Conservation (phyloP, 768 basidiomycete genomes). For the Rubroboletus satanas region DNA sequence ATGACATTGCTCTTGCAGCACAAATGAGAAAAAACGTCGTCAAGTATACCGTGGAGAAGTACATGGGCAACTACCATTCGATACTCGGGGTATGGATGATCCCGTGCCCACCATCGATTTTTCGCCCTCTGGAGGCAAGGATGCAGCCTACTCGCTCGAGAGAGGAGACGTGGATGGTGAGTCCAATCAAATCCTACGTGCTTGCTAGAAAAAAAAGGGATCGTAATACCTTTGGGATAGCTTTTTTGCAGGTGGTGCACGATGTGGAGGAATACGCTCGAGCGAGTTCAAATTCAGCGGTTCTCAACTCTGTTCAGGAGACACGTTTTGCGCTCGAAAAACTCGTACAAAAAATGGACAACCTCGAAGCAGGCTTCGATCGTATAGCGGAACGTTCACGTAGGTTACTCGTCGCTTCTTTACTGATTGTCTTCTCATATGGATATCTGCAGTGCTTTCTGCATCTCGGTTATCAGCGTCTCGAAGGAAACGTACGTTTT, state of each 20-base stretch:
- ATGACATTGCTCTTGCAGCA: slow-evolving; percentile 36
- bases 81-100: slow-evolving; percentile 76
- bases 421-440: background rate
- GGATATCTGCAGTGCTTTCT: slow-evolving; percentile 57
- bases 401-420: slow-evolving; percentile 34
- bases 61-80: slow-evolving; percentile 84
- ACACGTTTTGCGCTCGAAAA: slow-evolving; percentile 62
- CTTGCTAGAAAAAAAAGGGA: background rate
- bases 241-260: slow-evolving; percentile 55
- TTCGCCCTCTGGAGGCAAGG: slow-evolving; percentile 60
- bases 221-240: slow-evolving; percentile 35
- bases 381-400: slow-evolving; percentile 80
- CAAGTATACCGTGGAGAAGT: slow-evolving; percentile 83
- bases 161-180: slow-evolving; percentile 69
- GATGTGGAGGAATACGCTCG: slow-evolving; percentile 60
- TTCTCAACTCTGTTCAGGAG: slow-evolving; percentile 56
- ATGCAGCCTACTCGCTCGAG: slow-evolving; percentile 64
- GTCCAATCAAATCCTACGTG: slow-evolving; percentile 39
- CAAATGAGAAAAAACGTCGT: slow-evolving; percentile 76
- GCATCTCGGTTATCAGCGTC: slow-evolving; percentile 66
- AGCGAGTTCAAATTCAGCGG: slow-evolving; percentile 41
- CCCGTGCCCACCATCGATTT: slow-evolving; percentile 78
- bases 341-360: slow-evolving; percentile 74
- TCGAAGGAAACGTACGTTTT: slow-evolving; percentile 63
- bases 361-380: slow-evolving; percentile 76